These are phyloP conservation scores for Suillus plorans DNA, from an alignment of 768 basidiomycete species.

Conservation along the genomic window DNA sequence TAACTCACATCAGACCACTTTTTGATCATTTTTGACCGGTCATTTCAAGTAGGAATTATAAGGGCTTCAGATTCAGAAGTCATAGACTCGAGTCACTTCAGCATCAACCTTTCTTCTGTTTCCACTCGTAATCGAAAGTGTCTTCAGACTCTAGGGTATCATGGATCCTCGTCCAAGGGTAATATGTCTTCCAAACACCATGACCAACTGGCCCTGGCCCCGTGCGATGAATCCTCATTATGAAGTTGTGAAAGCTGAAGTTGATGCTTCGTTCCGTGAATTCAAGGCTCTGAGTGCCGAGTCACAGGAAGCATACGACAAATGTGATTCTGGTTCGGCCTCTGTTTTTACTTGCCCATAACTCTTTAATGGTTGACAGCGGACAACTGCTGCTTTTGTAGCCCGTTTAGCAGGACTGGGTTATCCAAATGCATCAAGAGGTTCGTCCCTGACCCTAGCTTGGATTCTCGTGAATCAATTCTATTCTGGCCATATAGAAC, in stretches of 20 bases:
- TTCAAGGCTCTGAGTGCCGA: conserved; percentile 36
- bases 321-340: conserved; percentile 38
- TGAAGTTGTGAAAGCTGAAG: conserved; percentile 30
- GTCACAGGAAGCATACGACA: conserved; percentile 41
- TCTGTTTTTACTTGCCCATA: background rate
- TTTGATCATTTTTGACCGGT: background rate
- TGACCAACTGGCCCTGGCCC: conserved; percentile 45
- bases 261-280: conserved; percentile 36
- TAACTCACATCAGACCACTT: background rate
- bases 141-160: no score
- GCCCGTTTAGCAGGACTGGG: conserved; percentile 8
- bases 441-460: background rate
- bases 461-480: background rate
- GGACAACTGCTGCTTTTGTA: background rate
- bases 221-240: conserved; percentile 41
- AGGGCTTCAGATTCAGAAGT: background rate
- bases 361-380: background rate
- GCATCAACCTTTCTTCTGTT: background rate
- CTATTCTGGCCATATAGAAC: conserved; percentile 13
- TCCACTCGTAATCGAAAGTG: background rate
- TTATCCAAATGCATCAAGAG: conserved; percentile 8
- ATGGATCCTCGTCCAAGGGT: background rate
- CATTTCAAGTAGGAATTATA: background rate
- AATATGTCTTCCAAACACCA: conserved; percentile 37
- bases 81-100: background rate